Conservation (phyloP, 129 eudicot species). For the Centrapalus pauciflorus region DNA sequence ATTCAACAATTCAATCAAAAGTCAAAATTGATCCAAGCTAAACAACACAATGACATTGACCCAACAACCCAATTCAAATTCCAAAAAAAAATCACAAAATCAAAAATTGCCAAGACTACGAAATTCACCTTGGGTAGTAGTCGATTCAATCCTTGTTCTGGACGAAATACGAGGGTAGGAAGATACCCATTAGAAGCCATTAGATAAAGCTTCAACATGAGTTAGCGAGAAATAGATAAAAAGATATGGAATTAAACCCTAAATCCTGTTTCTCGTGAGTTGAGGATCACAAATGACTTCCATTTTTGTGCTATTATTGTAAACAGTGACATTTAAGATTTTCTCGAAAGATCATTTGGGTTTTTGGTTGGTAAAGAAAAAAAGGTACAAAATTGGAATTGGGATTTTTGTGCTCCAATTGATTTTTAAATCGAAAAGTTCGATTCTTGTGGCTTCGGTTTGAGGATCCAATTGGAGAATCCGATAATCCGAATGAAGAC, state of each 20-base stretch:
- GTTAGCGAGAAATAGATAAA: slow-evolving; percentile 12
- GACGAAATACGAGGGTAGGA: slow-evolving; percentile 38
- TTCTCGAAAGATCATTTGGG: slow-evolving; percentile 3
- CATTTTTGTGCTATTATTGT: slow-evolving; percentile 15
- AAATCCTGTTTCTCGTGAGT: slow-evolving; percentile 16
- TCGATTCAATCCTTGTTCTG: slow-evolving; percentile 35
- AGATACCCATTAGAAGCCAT: slow-evolving; percentile 71
- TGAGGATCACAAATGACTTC: slow-evolving; percentile 19
- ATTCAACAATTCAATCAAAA: not conserved
- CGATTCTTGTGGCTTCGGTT: slow-evolving; percentile 10
- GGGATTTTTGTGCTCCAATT: slow-evolving; percentile 30
- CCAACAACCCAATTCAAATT: not conserved
- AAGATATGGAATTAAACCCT: slow-evolving; percentile 8
- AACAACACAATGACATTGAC: not conserved
- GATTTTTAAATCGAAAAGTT: not conserved
- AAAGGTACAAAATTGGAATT: not conserved
- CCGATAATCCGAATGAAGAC: slow-evolving; percentile 22
- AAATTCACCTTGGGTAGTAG: slow-evolving; percentile 41
- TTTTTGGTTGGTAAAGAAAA: slow-evolving; percentile 31
- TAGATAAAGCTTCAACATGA: slow-evolving; percentile 40
- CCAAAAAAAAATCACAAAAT: not conserved
- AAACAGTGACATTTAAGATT: slow-evolving; percentile 8
- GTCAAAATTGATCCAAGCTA: not conserved
- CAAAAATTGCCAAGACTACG: not conserved
- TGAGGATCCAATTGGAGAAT: slow-evolving; percentile 14